Base-by-base conservation (phyloP, 164 flowering plant species). In the Vitis rupestris region DNA sequence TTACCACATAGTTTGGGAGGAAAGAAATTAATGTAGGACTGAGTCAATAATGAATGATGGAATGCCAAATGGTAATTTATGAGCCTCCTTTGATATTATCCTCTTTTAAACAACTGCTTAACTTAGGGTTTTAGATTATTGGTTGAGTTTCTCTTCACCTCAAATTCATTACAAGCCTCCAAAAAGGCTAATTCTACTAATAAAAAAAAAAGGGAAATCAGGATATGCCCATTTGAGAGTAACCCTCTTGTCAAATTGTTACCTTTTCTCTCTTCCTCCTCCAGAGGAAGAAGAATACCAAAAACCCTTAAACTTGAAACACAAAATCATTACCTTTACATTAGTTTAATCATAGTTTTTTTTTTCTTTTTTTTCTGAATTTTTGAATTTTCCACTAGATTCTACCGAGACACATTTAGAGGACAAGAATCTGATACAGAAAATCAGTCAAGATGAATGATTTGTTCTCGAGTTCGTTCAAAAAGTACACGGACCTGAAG, bases 401-500 rank as follows among this genome's bases (percentile, higher is more conserved):
- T 37, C 8, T 3, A 37, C 4, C 44, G 4, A 14, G n/a, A 17
- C 17, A 15, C 31, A 51, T 30, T 50, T 50, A 69, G 10, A 31
- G 23, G 11, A 31, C 55, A 19, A 50, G 17, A n/a, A n/a, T 7
- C 4, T 9, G 6, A 1, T 12, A 3, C 11, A n/a, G 47, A 53
- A 31, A 6, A 12, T 53, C 15, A 11, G 57, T 6, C 51, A 75
- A 79, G 60, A 79, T 79, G 82, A 79, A 79, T 52, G 82, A 79
- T 50, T 14, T 79, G 12, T 66, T 79, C 72, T 79, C 82, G 9
- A 70, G 70, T 62, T 79, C 79, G 57, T 79, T 79, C 75, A 79
- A 76, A 71, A 76, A 51, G 16, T 76, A 79, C 75, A 66, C 79
- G 2, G 79, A 79, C 66, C 70, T 76, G 52, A 76, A 73, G 72